phyloP scores from a whole-genome alignment of 441 rosid genomes.

The Pelargonium cotyledonis region DNA sequence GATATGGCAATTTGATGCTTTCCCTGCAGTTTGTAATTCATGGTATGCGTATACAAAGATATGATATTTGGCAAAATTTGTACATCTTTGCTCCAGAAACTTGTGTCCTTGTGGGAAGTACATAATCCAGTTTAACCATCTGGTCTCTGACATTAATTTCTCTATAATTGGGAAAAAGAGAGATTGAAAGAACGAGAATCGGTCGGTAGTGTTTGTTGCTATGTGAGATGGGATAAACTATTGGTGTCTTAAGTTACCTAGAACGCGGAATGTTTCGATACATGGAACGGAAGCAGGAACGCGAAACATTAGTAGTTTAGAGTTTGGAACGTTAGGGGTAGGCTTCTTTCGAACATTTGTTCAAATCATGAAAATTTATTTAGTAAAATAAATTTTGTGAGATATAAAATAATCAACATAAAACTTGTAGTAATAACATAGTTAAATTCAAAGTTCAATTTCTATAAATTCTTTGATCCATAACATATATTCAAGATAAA shows the following conservation, averaged over 20 bases:
- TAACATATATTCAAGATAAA: no score
- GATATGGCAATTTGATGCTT: not conserved
- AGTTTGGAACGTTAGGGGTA: no score
- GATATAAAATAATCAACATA: no score
- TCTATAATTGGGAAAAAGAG: not conserved
- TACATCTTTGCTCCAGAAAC: not conserved
- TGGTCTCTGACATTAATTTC: slow-evolving; percentile 4
- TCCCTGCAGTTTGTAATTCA: not conserved
- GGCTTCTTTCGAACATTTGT: no score
- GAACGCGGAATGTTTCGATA: no score
- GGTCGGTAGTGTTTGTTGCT: slow-evolving; percentile 3
- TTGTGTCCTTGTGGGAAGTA: not conserved
- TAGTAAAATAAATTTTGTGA: not conserved
- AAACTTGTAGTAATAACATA: no score
- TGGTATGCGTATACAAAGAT: not conserved
- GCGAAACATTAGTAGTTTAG: no score
- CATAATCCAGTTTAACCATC: slow-evolving; percentile 1
- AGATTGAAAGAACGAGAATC: not conserved
- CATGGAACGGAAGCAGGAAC: no score
- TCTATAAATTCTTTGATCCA: no score
- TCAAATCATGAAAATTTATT: no score
- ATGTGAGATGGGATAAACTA: not conserved
- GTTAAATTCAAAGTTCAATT: no score
- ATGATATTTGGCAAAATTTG: not conserved
- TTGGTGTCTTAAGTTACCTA: no score